Conservation (phyloP, 169 alveolate species). For the Miamiensis avidus region DNA sequence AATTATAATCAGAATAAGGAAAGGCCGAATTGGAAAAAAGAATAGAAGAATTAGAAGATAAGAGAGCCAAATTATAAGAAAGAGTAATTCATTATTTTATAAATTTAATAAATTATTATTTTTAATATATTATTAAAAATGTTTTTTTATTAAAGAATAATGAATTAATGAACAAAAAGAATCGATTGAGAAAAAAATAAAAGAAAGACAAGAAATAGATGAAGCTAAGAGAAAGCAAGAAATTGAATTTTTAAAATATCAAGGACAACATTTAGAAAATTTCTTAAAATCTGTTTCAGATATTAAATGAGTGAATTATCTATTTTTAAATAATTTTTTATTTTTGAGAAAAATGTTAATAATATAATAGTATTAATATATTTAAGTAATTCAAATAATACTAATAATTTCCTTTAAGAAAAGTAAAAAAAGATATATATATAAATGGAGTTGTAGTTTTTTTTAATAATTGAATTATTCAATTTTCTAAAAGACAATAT, state of each 20-base stretch:
- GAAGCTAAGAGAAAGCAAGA: slow-evolving; percentile 74
- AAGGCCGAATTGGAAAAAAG: slow-evolving; percentile 74
- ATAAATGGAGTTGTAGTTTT: too few species aligned
- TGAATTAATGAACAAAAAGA: slow-evolving; percentile 72
- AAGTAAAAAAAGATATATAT: too few species aligned
- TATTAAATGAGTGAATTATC: not conserved
- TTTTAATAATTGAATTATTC: too few species aligned
- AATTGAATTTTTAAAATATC: slow-evolving; percentile 68
- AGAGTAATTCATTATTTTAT: slow-evolving; percentile 40
- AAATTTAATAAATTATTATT: not conserved
- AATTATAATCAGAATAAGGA: slow-evolving; percentile 76
- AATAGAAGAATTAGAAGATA: slow-evolving; percentile 62
- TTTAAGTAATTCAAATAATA: too few species aligned
- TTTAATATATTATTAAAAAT: not conserved
- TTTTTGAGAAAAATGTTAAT: too few species aligned
- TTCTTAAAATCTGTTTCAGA: slow-evolving; percentile 56
- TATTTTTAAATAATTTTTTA: too few species aligned
- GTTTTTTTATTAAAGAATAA: slow-evolving; percentile 20
- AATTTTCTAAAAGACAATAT: too few species aligned
- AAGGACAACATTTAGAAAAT: slow-evolving; percentile 66
- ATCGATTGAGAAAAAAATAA: slow-evolving; percentile 71
- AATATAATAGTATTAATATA: too few species aligned
- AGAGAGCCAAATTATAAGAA: slow-evolving; percentile 61
- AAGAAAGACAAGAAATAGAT: slow-evolving; percentile 77
- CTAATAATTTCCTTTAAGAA: too few species aligned